Percentiles rank a stretch among this genome's conserved stretches.
These are phyloP conservation scores for Fennellomyces sp. DNA, from an alignment of 371 early-diverging fungal species.

Conservation along the genomic window DNA sequence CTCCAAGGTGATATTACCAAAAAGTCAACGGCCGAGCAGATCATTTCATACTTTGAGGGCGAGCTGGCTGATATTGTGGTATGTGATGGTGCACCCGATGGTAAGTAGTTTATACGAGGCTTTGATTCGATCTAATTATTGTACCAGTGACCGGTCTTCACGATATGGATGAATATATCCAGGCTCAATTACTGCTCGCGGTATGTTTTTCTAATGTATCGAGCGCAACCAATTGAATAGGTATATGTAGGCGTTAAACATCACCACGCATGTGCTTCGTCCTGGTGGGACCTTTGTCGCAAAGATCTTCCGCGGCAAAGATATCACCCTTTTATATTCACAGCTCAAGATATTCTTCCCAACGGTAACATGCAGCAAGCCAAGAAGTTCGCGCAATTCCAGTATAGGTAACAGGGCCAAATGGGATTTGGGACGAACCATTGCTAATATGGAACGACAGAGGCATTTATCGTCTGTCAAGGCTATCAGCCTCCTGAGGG, in stretches of 20 bases:
- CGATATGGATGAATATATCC: conserved; percentile 99
- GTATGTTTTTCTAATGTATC: conserved; percentile 35
- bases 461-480: conserved; percentile 94
- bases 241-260: conserved; percentile 87
- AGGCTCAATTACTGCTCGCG: conserved; percentile 92
- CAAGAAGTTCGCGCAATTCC: conserved; percentile 91
- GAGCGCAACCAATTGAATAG: not conserved
- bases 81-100: conserved; percentile 99
- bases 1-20: conserved; percentile 99
- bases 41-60: conserved; percentile 88
- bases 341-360: conserved; percentile 94
- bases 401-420: conserved; percentile 68
- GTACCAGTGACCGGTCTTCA: conserved; percentile 97
- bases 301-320: conserved; percentile 96
- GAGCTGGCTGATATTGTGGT: conserved; percentile 93
- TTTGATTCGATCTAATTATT: too few species aligned
- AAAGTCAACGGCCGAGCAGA: conserved; percentile 86
- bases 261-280: conserved; percentile 89
- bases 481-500: conserved; percentile 83
- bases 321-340: conserved; percentile 85
- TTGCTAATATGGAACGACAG: conserved; percentile 32
- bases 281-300: conserved; percentile 95
- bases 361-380: conserved; percentile 90
- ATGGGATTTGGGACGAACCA: not conserved
- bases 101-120: conserved; percentile 52